These are phyloP conservation scores for Inga oerstediana DNA, from an alignment of 306 rosid species.

Conservation along the genomic window DNA sequence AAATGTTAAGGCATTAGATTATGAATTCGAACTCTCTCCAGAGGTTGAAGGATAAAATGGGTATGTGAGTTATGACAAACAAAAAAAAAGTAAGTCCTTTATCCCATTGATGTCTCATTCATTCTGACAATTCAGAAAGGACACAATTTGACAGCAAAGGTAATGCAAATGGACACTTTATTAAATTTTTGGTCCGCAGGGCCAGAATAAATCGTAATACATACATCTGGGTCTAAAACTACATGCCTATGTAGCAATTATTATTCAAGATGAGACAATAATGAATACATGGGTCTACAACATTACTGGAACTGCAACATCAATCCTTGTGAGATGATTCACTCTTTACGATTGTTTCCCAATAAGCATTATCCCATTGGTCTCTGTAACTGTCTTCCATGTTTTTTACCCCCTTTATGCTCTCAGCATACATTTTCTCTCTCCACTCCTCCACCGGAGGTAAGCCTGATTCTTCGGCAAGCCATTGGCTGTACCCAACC, in stretches of 20 bases:
- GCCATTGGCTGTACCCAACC: conserved; percentile 42
- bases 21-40: no score
- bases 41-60: no score
- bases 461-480: conserved; percentile 25
- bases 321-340: not conserved
- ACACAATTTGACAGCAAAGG: not conserved
- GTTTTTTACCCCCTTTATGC: not conserved
- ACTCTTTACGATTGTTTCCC: conserved; percentile 35
- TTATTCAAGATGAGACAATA: not conserved
- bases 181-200: not conserved
- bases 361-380: conserved; percentile 45
- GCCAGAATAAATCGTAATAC: not conserved
- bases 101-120: not conserved
- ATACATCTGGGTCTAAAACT: not conserved
- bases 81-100: not conserved
- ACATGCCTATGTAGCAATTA: not conserved
- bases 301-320: not conserved
- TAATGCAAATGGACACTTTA: not conserved
- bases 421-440: conserved; percentile 14
- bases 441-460: conserved; percentile 40
- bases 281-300: no score
- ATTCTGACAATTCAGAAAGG: not conserved
- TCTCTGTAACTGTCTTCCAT: conserved; percentile 31
- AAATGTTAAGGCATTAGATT: no score
- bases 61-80: no score